Conservation (phyloP, 116 monocot species). For the Cymodocea nodosa region DNA sequence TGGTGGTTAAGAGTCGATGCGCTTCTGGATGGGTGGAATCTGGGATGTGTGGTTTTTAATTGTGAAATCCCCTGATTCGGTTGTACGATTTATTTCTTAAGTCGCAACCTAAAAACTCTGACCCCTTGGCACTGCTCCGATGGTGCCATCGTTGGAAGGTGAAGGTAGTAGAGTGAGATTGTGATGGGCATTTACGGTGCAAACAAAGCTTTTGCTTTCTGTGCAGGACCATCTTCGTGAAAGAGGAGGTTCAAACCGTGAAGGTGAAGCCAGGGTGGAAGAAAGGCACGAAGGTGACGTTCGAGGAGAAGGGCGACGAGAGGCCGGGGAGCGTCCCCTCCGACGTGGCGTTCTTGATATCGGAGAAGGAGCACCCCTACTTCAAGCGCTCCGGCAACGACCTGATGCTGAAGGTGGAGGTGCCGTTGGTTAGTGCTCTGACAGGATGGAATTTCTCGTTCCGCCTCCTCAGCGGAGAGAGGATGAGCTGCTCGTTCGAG, state of each 20-base stretch:
- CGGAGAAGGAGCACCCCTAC: constrained; percentile 62
- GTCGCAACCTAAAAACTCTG: no score
- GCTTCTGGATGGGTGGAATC: no score
- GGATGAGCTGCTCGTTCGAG: constrained; percentile 37
- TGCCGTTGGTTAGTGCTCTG: constrained; percentile 68
- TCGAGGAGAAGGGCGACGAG: constrained; percentile 76
- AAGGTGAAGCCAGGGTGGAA: constrained; percentile 84
- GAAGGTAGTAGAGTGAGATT: no score
- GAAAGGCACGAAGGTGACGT: constrained; percentile 79
- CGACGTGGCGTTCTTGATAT: constrained; percentile 52
- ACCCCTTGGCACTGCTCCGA: no score
- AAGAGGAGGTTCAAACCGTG: constrained; percentile 54
- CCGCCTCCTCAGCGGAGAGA: constrained; percentile 53
- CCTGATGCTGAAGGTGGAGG: constrained; percentile 57
- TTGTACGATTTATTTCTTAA: no score
- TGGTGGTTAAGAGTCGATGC: no score
- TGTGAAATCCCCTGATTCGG: no score
- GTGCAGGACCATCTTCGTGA: constrained; percentile 25
- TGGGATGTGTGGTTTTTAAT: no score
- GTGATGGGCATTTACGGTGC: no score
- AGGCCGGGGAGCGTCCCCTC: constrained; percentile 56
- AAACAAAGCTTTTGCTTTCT: neutral
- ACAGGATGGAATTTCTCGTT: constrained; percentile 73
- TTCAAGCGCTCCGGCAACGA: constrained; percentile 71
- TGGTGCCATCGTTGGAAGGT: no score